Evolutionary conservation across 768 basidiomycete genomes (phyloP).

Genomic region (Suillus decipiens): DNA sequence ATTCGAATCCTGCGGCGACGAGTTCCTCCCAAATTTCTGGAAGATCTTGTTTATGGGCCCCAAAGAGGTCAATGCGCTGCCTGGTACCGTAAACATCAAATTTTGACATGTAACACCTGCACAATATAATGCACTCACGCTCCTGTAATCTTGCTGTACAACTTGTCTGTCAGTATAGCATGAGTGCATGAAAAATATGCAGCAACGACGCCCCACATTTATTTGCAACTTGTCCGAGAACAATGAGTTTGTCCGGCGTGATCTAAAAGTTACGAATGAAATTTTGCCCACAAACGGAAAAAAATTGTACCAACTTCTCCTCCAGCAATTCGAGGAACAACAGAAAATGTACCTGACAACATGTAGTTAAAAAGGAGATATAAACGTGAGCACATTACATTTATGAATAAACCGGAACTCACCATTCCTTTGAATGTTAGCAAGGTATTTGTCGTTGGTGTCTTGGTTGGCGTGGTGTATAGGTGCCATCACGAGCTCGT

Average conservation of each 20-base stretch:
- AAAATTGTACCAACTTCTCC: conserved; percentile 49
- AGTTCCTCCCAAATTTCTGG: conserved; percentile 71
- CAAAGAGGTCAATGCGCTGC: conserved; percentile 72
- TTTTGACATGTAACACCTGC: background rate
- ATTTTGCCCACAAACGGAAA: background rate
- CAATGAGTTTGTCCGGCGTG: conserved; percentile 66
- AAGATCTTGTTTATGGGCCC: conserved; percentile 67
- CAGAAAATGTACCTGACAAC: conserved; percentile 56
- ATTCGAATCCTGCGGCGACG: conserved; percentile 67
- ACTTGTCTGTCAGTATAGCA: conserved; percentile 32
- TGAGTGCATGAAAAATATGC: background rate
- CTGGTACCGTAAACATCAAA: conserved; percentile 30
- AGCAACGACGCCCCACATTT: conserved; percentile 43
- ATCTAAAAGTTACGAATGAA: conserved; percentile 27
- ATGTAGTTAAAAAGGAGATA: background rate
- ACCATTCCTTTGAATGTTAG: conserved; percentile 73
- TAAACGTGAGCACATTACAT: background rate
- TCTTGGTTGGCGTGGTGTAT: conserved; percentile 70
- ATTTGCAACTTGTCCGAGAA: conserved; percentile 63
- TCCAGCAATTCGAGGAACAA: conserved; percentile 69
- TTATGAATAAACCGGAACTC: background rate
- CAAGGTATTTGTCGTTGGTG: conserved; percentile 69
- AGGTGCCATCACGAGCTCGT: conserved; percentile 65
- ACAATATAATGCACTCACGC: conserved; percentile 21
- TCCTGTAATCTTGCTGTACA: conserved; percentile 66